Conservation (phyloP, 306 rosid species). For the Phaseolus lunatus region DNA sequence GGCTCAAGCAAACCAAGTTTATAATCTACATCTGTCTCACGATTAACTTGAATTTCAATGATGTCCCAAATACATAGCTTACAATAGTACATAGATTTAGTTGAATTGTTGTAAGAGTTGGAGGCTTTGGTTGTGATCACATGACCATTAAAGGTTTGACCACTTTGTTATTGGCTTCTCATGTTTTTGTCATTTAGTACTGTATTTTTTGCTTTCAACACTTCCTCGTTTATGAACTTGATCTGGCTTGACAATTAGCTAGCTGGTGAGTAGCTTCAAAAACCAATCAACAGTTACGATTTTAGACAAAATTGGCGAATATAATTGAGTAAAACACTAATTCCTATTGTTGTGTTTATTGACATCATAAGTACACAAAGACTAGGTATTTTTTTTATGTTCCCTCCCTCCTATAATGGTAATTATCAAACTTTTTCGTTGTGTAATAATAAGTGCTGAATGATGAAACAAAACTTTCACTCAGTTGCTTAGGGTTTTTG, state of each 20-base stretch:
- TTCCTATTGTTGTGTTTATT: not conserved
- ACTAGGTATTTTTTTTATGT: not conserved
- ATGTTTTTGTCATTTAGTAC: not conserved
- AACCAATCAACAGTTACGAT: not conserved
- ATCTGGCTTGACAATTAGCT: slow-evolving; percentile 1
- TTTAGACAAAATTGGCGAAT: not conserved
- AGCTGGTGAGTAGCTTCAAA: not conserved
- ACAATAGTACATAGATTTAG: slow-evolving; percentile 4
- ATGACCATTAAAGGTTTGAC: not conserved
- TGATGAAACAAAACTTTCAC: slow-evolving; percentile 2
- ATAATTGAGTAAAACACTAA: too few species aligned
- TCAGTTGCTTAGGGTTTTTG: not conserved
- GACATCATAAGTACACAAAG: not conserved
- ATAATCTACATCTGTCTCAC: not conserved
- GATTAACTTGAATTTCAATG: not conserved
- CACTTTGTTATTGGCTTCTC: not conserved
- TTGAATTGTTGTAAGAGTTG: not conserved
- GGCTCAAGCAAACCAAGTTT: not conserved
- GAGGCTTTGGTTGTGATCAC: not conserved
- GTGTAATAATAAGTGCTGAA: not conserved
- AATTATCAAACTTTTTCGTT: not conserved
- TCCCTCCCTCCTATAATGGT: slow-evolving; percentile 4
- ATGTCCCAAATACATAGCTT: not conserved
- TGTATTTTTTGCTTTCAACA: not conserved
- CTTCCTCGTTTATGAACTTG: not conserved